Evolutionary conservation across 306 rosid genomes (phyloP), one percentile per base, ranked within the genome.

Genomic region (Fragaria nilgerrensis): DNA sequence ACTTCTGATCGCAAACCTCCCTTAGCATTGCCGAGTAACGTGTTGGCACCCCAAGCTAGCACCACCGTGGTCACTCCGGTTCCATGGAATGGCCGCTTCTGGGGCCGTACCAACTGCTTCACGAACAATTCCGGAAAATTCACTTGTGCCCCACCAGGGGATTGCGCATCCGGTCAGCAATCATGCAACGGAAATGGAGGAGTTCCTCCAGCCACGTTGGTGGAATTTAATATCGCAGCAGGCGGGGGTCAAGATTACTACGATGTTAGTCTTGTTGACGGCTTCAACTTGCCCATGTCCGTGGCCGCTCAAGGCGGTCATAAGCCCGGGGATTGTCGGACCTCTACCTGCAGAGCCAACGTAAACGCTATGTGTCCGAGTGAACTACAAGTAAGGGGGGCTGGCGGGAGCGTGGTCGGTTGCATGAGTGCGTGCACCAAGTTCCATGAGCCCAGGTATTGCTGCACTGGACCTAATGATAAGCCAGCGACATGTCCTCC

Each of bases 71-170:
- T 27, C 29, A 27, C 29, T 27, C 29, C 29, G 29, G 29, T 27
- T 27, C 86, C 85, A 15, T 91, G 94, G 94, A 84, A 90, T 0
- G 96, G 96, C 15, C 63, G 91, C 3, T 83, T 91, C 20, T 91
- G 92, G 89, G 92, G 77, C 0, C 80, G 92, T 5, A 78, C 94
- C 2, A 77, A 55, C 0, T 91, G 97, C 80, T 41, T 83, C 47
- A 68, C 25, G 17, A 75, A 48, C 48, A 43, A 29, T 3, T 8
- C 59, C 1, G 89, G 91, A 0, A 74, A 1, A 13, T 88, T 91
- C 73, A 66, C 45, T 0, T 91, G 97, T 3, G 81, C 49, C 34
- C 86, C 89, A 0, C 90, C 77, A 1, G 97, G 90, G 13, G 23
- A 52, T 52, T 90, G 95, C 55, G 43, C 27, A 5, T 50, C 65